Conservation (phyloP, 2,329 filamentous ascomycete species). For the Tolypocladium pustulatum region DNA sequence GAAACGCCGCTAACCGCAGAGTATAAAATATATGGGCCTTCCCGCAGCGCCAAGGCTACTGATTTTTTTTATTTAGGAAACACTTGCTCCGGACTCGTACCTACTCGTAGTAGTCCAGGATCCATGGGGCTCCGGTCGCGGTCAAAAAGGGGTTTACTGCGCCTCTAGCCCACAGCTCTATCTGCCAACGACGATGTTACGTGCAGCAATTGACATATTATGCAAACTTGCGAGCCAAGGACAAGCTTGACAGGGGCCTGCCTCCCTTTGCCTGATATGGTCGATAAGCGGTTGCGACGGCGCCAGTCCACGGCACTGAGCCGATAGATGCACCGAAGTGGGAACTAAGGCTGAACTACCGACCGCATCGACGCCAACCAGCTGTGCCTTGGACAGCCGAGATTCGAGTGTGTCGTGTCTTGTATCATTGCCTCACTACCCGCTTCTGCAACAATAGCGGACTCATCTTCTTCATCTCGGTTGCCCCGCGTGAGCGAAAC, state of each 20-base stretch:
- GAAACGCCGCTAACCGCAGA: background rate
- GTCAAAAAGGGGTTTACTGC: background rate
- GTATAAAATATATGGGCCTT: background rate
- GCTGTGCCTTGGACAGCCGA: background rate
- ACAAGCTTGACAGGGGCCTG: too few relatives aligned
- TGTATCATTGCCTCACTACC: background rate
- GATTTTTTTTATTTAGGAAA: too few relatives aligned
- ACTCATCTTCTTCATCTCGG: background rate
- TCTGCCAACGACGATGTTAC: constrained; percentile 38
- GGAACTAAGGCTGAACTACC: background rate
- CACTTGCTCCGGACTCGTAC: too few relatives aligned
- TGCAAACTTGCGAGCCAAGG: background rate
- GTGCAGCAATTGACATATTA: background rate
- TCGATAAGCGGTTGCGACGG: background rate
- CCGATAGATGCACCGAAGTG: background rate
- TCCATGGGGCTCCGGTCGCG: background rate
- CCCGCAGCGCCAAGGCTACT: too few relatives aligned
- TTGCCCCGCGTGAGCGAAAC: background rate
- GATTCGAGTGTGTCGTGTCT: background rate
- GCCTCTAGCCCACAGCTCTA: background rate
- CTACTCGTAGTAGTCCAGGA: too few relatives aligned
- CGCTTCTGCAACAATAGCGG: background rate
- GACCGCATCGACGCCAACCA: background rate
- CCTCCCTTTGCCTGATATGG: background rate
- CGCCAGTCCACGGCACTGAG: background rate